Base-by-base conservation (phyloP, 768 basidiomycete species). In the Harrya chromipes region DNA sequence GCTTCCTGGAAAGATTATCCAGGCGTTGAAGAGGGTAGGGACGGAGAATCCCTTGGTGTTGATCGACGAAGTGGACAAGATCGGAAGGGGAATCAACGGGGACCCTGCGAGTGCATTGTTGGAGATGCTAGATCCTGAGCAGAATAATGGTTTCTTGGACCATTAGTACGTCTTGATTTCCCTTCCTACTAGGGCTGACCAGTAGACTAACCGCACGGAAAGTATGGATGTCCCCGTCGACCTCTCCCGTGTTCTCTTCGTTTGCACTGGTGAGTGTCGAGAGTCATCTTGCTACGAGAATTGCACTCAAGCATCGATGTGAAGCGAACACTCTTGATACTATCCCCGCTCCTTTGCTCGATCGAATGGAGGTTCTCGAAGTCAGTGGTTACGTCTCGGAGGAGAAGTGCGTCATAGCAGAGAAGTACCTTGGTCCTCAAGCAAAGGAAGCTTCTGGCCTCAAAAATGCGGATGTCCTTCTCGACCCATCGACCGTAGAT, bases 211-310 rank as follows among this genome's bases (percentile, higher is more conserved):
- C n/a, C 14, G 13, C n/a, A 34, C 40, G 9, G 37, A 1, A n/a
- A 94, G 92, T 70, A 91, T 97, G 84, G 94, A 97, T 62, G 90
- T 97, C 12, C 94, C 94, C 7, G 90, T 98, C 44, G 95, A 99
- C 64, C 80, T 99, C 17, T 97, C 94, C 0, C 83, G 91, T 35
- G 93, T 98, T 24, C 81, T 99, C 3, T 99, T 99, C 67, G 94
- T 99, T 47, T 99, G 97, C 73, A 99, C 95, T 4, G 79, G 79
- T 74, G 62, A 58, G 67, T 55, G 37, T 13, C 26, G 45, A 34
- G 42, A 19, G 35, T 33, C 11, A n/a, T 31, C 12, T 33, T 47
- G 27, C 3, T 26, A 14, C 16, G 10, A 34, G 20, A 40, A 16
- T 53, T 49, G 16, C 11, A 29, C 57, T 45, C 50, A 68, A 20